A percentile compares a stretch with the other conserved stretches of the same genome.
These are phyloP conservation scores for Rubroboletus pulcherrimus DNA, from an alignment of 768 basidiomycete genomes.

Conservation along the genomic window DNA sequence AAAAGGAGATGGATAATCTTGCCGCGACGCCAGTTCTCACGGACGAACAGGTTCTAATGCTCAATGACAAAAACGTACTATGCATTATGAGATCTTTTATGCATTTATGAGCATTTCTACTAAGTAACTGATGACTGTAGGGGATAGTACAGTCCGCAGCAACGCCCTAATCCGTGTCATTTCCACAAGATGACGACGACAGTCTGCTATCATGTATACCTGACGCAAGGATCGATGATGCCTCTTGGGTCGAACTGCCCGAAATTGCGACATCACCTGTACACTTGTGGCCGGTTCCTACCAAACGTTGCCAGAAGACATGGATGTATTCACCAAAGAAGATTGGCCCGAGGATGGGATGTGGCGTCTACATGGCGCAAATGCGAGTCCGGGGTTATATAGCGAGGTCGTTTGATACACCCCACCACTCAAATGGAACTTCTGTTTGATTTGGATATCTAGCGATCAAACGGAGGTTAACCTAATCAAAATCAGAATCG, in stretches of 20 bases:
- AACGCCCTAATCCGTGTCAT: constrained; percentile 5
- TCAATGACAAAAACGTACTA: no score
- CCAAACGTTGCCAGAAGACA: constrained; percentile 8
- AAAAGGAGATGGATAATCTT: constrained; percentile 13
- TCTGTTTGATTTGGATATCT: no score
- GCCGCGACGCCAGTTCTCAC: constrained; percentile 17
- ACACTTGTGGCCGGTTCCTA: not conserved
- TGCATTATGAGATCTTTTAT: no score
- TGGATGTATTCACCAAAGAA: constrained; percentile 16
- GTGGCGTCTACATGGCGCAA: constrained; percentile 11
- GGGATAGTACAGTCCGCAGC: constrained; percentile 11
- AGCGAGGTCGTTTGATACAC: no score
- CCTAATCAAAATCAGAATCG: no score
- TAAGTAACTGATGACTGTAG: no score
- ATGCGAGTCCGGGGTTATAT: not conserved
- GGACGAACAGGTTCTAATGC: constrained; percentile 36
- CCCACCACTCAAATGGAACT: no score
- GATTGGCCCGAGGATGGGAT: constrained; percentile 13
- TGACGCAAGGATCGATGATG: constrained; percentile 2
- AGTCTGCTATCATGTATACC: constrained; percentile 14
- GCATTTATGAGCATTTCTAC: no score
- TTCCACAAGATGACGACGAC: constrained; percentile 22
- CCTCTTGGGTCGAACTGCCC: constrained; percentile 15
- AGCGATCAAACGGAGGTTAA: no score
- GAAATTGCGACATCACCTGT: constrained; percentile 8